These are phyloP conservation scores for Cornus controversa DNA, from an alignment of 148 eudicot species.

Conservation along the genomic window DNA sequence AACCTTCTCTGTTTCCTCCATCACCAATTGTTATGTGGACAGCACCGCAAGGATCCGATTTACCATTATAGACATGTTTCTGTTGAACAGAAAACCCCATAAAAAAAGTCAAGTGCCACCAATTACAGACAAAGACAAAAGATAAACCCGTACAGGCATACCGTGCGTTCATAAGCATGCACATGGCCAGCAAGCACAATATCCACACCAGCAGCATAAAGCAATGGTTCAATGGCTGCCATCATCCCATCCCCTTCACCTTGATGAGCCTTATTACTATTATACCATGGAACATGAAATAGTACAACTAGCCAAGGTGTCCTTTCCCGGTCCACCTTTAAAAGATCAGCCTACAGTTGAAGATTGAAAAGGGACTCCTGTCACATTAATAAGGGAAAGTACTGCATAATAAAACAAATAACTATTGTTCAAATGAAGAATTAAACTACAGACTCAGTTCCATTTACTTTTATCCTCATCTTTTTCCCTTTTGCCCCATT, in stretches of 20 bases:
- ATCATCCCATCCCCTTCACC: slow-evolving; percentile 92
- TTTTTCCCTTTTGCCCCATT: too few species aligned
- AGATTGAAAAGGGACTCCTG: slow-evolving; percentile 2
- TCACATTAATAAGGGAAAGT: not conserved
- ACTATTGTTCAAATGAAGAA: too few species aligned
- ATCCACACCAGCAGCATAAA: slow-evolving; percentile 91
- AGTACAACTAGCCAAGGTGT: slow-evolving; percentile 90
- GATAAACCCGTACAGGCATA: slow-evolving; percentile 28
- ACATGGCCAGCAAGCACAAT: slow-evolving; percentile 87
- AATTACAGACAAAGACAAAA: not conserved
- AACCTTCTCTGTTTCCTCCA: slow-evolving; percentile 95
- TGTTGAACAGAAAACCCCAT: slow-evolving; percentile 28
- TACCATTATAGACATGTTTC: slow-evolving; percentile 70
- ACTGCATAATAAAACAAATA: too few species aligned
- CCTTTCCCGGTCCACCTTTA: slow-evolving; percentile 73
- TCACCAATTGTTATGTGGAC: slow-evolving; percentile 95
- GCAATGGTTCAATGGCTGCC: slow-evolving; percentile 80
- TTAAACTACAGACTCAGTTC: too few species aligned
- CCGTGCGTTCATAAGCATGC: slow-evolving; percentile 96
- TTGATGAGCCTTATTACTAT: slow-evolving; percentile 89
- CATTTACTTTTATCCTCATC: too few species aligned
- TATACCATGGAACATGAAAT: slow-evolving; percentile 97
- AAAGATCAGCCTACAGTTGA: slow-evolving; percentile 71
- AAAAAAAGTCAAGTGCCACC: slow-evolving; percentile 1
- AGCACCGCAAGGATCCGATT: slow-evolving; percentile 79